Evolutionary conservation across 2,329 filamentous ascomycete genomes (phyloP), one percentile per base, ranked within the genome.

Genomic region (Penicillium sp.): DNA sequence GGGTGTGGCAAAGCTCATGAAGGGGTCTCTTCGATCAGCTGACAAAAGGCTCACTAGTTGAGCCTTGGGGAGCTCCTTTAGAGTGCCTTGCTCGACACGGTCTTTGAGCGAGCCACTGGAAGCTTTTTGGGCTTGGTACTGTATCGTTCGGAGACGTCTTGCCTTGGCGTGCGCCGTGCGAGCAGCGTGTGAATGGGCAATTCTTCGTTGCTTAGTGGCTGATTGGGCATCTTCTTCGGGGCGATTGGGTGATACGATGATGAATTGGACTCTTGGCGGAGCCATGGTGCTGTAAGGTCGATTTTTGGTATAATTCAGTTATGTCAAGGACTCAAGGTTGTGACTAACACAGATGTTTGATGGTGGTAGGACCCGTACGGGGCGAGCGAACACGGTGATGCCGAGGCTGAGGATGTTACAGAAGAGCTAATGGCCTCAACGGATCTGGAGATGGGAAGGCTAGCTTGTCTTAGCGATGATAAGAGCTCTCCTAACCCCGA

Each of bases 41-140:
- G 63, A 40, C 11, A 59, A 40, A 6, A 36, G 4, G 3, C 33
- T 57, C 24, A 18, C 5, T 1, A 44, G 22, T 24, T 31, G 43
- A 7, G 24, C 4, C 7, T 31, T 24, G 27, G 49, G 49, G 31
- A n/a, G 13, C 19, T 31, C 49, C 13, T 18, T 22, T 31, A 22
- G 33, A 43, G 6, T 10, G 9, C 6, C 19, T 40, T 41, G 19
- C 19, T 47, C 11, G 18, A 27, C 24, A 6, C 13, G 7, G 13
- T 10, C 4, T n/a, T 41, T 33, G 11, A 22, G n/a, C 4, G 6
- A 16, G 19, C 27, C 37, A 39, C 33, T 27, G 39, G n/a, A 33
- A 1, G n/a, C 31, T 41, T 63, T 63, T 40, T 63, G 61, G 24
- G 63, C 58, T 50, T 67, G 65, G 37, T 67, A 65, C 54, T 65